Conservation (phyloP, 1,284 basidiomycete species). For the Tylopilus sp. region DNA sequence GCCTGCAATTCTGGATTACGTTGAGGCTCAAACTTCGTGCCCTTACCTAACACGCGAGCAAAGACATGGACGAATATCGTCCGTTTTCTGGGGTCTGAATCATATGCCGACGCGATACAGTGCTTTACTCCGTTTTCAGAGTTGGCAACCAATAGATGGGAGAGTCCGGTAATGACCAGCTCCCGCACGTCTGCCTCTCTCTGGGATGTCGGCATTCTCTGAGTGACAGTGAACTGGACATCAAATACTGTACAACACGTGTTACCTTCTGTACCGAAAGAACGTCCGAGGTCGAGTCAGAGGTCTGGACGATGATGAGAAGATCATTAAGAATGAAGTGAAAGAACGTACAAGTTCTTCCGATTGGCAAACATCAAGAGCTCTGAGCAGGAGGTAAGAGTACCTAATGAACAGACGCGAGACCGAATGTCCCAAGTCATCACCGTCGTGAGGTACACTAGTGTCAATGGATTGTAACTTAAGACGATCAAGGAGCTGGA, state of each 20-base stretch:
- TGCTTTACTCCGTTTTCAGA: slow-evolving; percentile 89
- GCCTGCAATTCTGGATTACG: slow-evolving; percentile 50
- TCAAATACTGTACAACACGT: background rate
- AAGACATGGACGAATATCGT: slow-evolving; percentile 88
- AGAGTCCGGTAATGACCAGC: slow-evolving; percentile 71
- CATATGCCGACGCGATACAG: slow-evolving; percentile 78
- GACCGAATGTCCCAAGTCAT: slow-evolving; percentile 65
- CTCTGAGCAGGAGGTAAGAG: slow-evolving; percentile 60
- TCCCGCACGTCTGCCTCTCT: slow-evolving; percentile 65
- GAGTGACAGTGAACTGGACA: slow-evolving; percentile 7
- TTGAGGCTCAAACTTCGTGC: slow-evolving; percentile 65
- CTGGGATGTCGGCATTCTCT: slow-evolving; percentile 48
- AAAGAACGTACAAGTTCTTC: slow-evolving; percentile 42
- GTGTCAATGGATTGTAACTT: slow-evolving; percentile 62
- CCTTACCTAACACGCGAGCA: slow-evolving; percentile 78
- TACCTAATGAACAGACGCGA: slow-evolving; percentile 79
- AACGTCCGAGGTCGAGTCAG: slow-evolving; percentile 53
- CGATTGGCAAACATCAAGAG: slow-evolving; percentile 50
- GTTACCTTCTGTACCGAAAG: slow-evolving; percentile 50
- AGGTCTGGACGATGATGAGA: slow-evolving; percentile 32
- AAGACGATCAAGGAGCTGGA: slow-evolving; percentile 74
- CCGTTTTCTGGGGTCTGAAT: slow-evolving; percentile 69
- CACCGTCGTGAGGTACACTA: slow-evolving; percentile 48
- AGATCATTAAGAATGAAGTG: background rate
- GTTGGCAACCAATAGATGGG: slow-evolving; percentile 81